Conservation (phyloP, 768 basidiomycete species). For the Lyophyllum atratum region DNA sequence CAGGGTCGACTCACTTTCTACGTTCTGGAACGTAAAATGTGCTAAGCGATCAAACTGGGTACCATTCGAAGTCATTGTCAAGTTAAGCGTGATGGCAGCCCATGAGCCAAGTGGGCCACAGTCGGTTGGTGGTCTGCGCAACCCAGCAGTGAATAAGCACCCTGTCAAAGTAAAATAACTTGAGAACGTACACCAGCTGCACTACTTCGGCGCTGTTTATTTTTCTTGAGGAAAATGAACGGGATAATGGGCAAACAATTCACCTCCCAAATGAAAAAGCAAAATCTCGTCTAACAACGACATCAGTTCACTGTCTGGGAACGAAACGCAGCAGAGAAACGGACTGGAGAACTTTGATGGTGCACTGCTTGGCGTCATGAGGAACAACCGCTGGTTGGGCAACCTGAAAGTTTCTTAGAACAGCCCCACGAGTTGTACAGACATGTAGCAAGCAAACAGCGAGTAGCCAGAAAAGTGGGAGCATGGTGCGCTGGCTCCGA, state of each 20-base stretch:
- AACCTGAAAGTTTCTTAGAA: slow-evolving; percentile 69
- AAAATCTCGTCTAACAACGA: slow-evolving; percentile 58
- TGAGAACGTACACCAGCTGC: slow-evolving; percentile 50
- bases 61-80: slow-evolving; percentile 78
- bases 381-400: slow-evolving; percentile 75
- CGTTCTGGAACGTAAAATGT: slow-evolving; percentile 75
- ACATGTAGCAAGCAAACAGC: slow-evolving; percentile 14
- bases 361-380: slow-evolving; percentile 58
- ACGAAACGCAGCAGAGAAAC: slow-evolving; percentile 19
- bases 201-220: slow-evolving; percentile 60
- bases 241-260: neutral
- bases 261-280: slow-evolving; percentile 71
- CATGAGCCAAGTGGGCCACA: slow-evolving; percentile 73
- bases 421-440: slow-evolving; percentile 38
- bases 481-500: slow-evolving; percentile 13
- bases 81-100: slow-evolving; percentile 75
- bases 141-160: neutral
- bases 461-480: slow-evolving; percentile 14
- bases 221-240: neutral
- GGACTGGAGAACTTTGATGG: slow-evolving; percentile 63
- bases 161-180: neutral
- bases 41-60: slow-evolving; percentile 76
- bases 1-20: slow-evolving; percentile 56
- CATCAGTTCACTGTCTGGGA: slow-evolving; percentile 1
- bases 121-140: slow-evolving; percentile 63